phyloP scores from a whole-genome alignment of 202 grass and related monocot species.

The Carex sylvatica region DNA sequence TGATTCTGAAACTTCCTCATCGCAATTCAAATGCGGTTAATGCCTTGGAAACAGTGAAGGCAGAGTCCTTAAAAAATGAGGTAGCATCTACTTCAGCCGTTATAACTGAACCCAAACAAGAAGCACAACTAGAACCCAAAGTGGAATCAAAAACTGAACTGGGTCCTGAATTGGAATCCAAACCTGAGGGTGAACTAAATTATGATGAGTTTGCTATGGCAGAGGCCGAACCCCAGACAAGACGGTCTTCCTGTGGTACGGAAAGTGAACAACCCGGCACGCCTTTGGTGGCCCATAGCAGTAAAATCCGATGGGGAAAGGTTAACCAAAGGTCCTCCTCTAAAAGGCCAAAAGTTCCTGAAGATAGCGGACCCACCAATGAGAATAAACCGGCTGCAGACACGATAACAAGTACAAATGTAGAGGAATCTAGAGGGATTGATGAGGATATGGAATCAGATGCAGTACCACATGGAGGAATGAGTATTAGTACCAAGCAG shows the following conservation, averaged over 20 bases:
- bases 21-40: conserved; percentile 41
- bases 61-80: conserved; percentile 42
- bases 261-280: conserved; percentile 19
- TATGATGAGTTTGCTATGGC: conserved; percentile 32
- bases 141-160: conserved; percentile 27
- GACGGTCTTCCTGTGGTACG: conserved; percentile 1
- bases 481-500: conserved; percentile 10
- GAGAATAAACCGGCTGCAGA: background rate
- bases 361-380: background rate
- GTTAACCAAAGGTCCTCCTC: conserved; percentile 74
- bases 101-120: conserved; percentile 34
- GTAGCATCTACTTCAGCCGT: conserved; percentile 23
- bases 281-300: conserved; percentile 39
- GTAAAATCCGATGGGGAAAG: conserved; percentile 84
- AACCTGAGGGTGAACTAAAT: conserved; percentile 38
- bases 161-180: conserved; percentile 28
- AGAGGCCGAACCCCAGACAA: conserved; percentile 5
- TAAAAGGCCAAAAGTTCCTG: conserved; percentile 54
- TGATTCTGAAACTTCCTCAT: conserved; percentile 69
- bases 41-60: conserved; percentile 48
- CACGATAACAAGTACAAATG: background rate
- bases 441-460: conserved; percentile 15
- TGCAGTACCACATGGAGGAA: conserved; percentile 6
- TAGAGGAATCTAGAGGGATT: conserved; percentile 5
- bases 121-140: conserved; percentile 16